phyloP scores from a whole-genome alignment of 306 rosid genomes.

The Elaeagnus macrophylla region DNA sequence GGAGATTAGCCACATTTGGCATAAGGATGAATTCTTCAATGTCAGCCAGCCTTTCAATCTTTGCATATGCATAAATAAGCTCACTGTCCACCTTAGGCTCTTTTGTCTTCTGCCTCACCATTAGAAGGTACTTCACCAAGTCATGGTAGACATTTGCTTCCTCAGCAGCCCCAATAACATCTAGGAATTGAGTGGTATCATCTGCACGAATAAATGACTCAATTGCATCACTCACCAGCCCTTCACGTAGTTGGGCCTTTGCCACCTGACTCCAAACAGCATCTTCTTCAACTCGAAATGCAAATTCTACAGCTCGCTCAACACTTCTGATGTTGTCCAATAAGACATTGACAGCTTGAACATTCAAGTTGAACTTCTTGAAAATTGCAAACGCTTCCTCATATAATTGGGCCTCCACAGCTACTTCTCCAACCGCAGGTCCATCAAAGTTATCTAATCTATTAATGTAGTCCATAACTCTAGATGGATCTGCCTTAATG shows the following conservation, averaged over 20 bases:
- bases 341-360: slow-evolving; percentile 92
- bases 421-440: slow-evolving; percentile 96
- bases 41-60: slow-evolving; percentile 90
- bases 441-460: slow-evolving; percentile 97
- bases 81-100: slow-evolving; percentile 99
- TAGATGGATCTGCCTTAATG: slow-evolving; percentile 93
- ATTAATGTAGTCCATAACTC: slow-evolving; percentile 95
- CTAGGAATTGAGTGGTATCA: slow-evolving; percentile 87
- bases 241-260: slow-evolving; percentile 94
- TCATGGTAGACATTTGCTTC: slow-evolving; percentile 77
- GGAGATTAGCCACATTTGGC: slow-evolving; percentile 99
- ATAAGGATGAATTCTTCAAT: slow-evolving; percentile 94
- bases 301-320: slow-evolving; percentile 96
- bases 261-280: slow-evolving; percentile 99
- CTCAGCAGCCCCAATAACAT: slow-evolving; percentile 84
- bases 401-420: slow-evolving; percentile 82
- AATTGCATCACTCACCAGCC: slow-evolving; percentile 96
- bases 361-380: slow-evolving; percentile 97
- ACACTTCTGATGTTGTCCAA: slow-evolving; percentile 78
- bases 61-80: slow-evolving; percentile 96
- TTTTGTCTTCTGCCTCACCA: slow-evolving; percentile 91
- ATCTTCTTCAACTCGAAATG: slow-evolving; percentile 97
- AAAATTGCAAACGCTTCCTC: slow-evolving; percentile 95
- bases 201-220: slow-evolving; percentile 97
- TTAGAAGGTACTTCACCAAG: slow-evolving; percentile 86